These are phyloP conservation scores for Edaphochlamys debaryana DNA, from an alignment of 139 green algal genomes.

Conservation along the genomic window DNA sequence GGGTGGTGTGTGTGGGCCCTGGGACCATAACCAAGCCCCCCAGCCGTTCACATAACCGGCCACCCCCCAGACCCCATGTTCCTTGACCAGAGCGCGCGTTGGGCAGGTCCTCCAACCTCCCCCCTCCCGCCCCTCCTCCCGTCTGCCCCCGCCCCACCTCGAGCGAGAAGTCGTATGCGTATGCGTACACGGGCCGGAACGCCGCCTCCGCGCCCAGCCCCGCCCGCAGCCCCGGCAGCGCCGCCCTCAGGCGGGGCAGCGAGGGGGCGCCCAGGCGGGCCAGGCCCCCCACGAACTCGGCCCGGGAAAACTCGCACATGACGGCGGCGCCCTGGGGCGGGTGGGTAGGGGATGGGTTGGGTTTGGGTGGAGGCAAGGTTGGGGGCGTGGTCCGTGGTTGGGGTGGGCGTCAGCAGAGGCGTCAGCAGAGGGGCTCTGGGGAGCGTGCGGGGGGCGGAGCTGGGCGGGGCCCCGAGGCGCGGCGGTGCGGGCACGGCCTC, in stretches of 20 bases:
- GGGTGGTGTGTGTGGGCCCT: no score
- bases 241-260: constrained; percentile 70
- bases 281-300: constrained; percentile 80
- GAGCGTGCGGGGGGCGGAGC: no score
- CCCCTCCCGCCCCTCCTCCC: neutral
- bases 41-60: no score
- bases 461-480: neutral
- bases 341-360: no score
- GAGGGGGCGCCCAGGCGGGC: constrained; percentile 63
- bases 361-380: no score
- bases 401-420: no score
- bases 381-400: no score
- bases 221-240: constrained; percentile 70
- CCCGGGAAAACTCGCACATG: constrained; percentile 89
- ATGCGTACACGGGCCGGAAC: constrained; percentile 83
- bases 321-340: constrained; percentile 57
- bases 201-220: constrained; percentile 64
- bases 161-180: constrained; percentile 78
- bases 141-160: constrained; percentile 46
- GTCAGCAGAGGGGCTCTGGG: no score
- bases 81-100: no score
- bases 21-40: no score
- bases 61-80: no score
- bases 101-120: neutral
- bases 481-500: neutral